Evolutionary conservation across 129 eudicot species (phyloP), one percentile per base, ranked within the genome.

Genomic region (Centella asiatica): DNA sequence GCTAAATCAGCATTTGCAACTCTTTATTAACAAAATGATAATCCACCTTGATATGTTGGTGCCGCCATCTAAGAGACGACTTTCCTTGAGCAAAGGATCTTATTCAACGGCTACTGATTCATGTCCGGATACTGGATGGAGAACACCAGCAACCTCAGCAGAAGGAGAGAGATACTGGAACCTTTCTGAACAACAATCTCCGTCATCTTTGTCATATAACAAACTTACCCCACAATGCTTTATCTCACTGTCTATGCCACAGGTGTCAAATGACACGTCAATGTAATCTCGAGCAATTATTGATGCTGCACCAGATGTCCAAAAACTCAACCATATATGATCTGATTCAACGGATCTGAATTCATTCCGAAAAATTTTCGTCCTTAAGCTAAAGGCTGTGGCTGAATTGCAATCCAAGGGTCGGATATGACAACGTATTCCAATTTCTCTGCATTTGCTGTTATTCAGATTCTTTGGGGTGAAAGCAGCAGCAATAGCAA

Each of bases 271-370:
- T n/a, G 39, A 54, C 13, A 54, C 1, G 37, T 54, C 40, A 0
- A 54, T 54, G 19, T 25, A 54, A 12, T 54, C 60, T 15, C 28
- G 27, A 27, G 60, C 7, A 4, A 15, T 10, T 28, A 18, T 3
- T 27, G 15, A 54, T 27, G 28, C 15, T 0, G 10, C 39, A 0
- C 5, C 7, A 8, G 60, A 29, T 54, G 24, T 54, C 28, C 60
- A 54, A 17, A 54, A 6, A 6, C 60, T 54, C 23, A 54, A 54
- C 60, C 60, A 54, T 54, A 54, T 28, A 23, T 54, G 39, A 54
- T 54, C 40, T 17, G 23, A 54, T 37, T 19, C 14, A 54, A 9
- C 20, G 8, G 32, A 32, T 18, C 40, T 54, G 60, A 54, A 6
- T 32, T 54, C 60, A 17, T 54, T 28, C 23, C 37, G 6, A 28